Conservation (phyloP, 495 filamentous ascomycete species). For the Penicillium odoratum region DNA sequence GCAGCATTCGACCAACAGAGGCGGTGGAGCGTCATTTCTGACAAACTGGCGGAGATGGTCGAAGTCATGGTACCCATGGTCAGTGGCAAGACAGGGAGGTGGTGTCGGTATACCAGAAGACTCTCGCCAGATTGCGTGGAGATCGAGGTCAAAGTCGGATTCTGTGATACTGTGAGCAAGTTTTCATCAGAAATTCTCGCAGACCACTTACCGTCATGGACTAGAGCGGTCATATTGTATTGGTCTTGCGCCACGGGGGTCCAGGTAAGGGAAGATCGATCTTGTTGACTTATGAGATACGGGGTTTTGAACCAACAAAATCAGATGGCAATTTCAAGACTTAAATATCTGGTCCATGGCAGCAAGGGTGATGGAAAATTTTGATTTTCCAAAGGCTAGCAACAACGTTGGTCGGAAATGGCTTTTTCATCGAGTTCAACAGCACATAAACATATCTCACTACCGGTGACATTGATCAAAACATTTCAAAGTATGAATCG, state of each 20-base stretch:
- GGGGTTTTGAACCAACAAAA: background rate
- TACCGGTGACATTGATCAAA: background rate
- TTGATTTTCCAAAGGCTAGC: background rate
- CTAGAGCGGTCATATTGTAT: background rate
- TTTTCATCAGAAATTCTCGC: background rate
- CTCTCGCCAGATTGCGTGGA: constrained; percentile 10
- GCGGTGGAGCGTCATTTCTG: background rate
- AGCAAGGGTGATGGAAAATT: background rate
- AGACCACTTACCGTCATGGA: background rate
- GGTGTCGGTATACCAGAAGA: constrained; percentile 10
- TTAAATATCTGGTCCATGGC: background rate
- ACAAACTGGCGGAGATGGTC: background rate
- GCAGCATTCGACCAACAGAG: constrained; percentile 7
- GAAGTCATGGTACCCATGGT: background rate
- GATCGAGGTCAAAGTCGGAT: constrained; percentile 7
- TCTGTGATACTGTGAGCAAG: background rate
- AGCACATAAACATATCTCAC: background rate
- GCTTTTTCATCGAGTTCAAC: background rate
- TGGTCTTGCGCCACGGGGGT: background rate
- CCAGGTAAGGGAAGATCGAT: background rate
- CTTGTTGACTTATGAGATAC: background rate
- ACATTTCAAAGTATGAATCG: background rate
- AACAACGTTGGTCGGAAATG: background rate
- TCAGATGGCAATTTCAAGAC: background rate
- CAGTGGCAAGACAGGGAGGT: constrained; percentile 12